Percentiles rank a stretch among this genome's conserved stretches.
These are phyloP conservation scores for Saccharomycopsis selenospora DNA, from an alignment of 805 yeast species.

Conservation along the genomic window DNA sequence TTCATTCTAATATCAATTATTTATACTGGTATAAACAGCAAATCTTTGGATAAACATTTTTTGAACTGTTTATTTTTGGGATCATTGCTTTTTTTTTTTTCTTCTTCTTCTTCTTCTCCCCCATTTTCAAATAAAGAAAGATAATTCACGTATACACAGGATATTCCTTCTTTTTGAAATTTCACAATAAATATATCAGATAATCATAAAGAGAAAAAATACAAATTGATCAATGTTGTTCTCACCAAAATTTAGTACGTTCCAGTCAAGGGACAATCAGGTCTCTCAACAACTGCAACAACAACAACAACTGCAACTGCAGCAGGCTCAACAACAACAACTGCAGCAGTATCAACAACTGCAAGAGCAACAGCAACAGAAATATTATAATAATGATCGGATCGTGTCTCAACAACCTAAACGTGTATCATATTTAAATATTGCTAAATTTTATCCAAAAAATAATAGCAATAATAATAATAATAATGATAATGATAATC, in stretches of 20 bases:
- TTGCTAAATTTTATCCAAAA: constrained; percentile 18
- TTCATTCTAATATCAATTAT: no score
- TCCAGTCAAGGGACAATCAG: constrained; percentile 24
- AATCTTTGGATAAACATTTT: no score
- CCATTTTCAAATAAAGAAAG: neutral
- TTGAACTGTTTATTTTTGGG: no score
- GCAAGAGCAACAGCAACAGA: constrained; percentile 23
- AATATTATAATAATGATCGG: constrained; percentile 11
- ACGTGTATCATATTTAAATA: constrained; percentile 20
- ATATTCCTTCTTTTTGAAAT: no score
- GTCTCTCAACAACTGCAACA: constrained; percentile 30
- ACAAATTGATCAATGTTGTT: constrained; percentile 13
- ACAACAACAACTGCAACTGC: constrained; percentile 30
- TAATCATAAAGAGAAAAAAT: no score
- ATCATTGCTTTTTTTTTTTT: no score
- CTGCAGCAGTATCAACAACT: constrained; percentile 24
- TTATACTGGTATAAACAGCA: no score
- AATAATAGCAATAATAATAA: constrained; percentile 20
- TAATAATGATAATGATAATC: constrained; percentile 1
- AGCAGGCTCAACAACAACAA: constrained; percentile 29
- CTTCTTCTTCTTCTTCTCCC: neutral
- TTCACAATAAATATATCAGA: no score
- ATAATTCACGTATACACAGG: neutral
- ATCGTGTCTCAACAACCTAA: constrained; percentile 22
- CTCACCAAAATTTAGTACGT: neutral